Base-by-base conservation (phyloP, 805 yeast genomes). In the Barnettozyma sp. region DNA sequence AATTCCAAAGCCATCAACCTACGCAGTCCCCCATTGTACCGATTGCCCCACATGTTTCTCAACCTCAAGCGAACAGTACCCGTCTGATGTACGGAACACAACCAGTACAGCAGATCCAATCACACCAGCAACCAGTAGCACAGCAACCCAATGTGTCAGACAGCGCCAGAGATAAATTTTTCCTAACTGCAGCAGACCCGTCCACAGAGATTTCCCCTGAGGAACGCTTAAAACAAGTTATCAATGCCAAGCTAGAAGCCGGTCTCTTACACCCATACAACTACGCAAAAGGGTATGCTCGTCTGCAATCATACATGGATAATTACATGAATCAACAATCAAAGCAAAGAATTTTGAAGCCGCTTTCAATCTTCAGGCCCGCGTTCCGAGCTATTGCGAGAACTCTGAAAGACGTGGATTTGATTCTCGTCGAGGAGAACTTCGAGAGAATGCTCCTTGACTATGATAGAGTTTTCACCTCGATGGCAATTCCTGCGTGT, bases 401-500 rank as follows among this genome's bases (percentile, higher is more conserved):
- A 46, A 81, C 94, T 2, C 64, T 90, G 45, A 85, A 84, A 50
- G 97, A 88, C 57, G 84, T 87, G 8, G 97, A 90, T 58, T 66
- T 90, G 52, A 88, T 88, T 5, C 63, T 87, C 23, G 97, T 90
- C 4, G 97, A 90, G 50, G 97, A 90, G 58, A 81, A 82, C 38
- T 90, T 90, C 54, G 97, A 90, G 61, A 68, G 97, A 43, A 84
- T 90, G 94, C 61, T 90, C 30, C 63, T 90, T 35, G 95, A 90
- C 49, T 87, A 90, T 52, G 97, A 90, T 56, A 69, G 97, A 23
- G 96, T 90, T 4, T 90, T 90, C 62, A 87, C 97, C 0, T 82
- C 95, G 4, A 87, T 90, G 95, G 95, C 97, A 6, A 86, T 90
- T 42, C 97, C 97, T 2, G 96, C 97, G 1, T 90, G 97, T 60